Percentiles rank a stretch among this genome's conserved stretches.
Conservation (phyloP, 192 early-diverging fungal species). For the Coemansia pectinata region DNA sequence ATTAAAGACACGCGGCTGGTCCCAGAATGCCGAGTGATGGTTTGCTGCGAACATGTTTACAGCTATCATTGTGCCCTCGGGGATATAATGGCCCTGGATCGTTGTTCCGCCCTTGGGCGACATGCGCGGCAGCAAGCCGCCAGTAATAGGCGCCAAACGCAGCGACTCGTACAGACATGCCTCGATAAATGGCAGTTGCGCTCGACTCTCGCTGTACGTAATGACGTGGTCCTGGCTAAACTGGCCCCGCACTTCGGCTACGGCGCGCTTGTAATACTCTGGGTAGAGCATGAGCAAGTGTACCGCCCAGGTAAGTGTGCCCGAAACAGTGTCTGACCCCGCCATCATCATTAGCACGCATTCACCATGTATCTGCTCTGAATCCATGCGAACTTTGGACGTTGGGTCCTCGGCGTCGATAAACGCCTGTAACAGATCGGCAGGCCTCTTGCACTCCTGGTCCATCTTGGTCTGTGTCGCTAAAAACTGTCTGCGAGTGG, state of each 20-base stretch:
- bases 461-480: neutral
- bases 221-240: slow-evolving; percentile 35
- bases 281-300: slow-evolving; percentile 45
- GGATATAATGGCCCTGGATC: slow-evolving; percentile 35
- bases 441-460: slow-evolving; percentile 8
- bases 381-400: slow-evolving; percentile 45
- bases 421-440: slow-evolving; percentile 49
- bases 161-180: slow-evolving; percentile 51
- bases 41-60: slow-evolving; percentile 32
- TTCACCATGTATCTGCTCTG: slow-evolving; percentile 44
- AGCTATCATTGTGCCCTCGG: slow-evolving; percentile 20
- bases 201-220: slow-evolving; percentile 30
- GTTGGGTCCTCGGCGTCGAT: slow-evolving; percentile 52
- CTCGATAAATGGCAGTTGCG: slow-evolving; percentile 37
- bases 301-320: slow-evolving; percentile 40
- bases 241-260: slow-evolving; percentile 28
- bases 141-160: slow-evolving; percentile 31
- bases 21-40: slow-evolving; percentile 16
- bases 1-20: slow-evolving; percentile 19
- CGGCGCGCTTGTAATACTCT: slow-evolving; percentile 5
- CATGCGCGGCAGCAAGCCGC: slow-evolving; percentile 20
- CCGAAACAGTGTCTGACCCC: slow-evolving; percentile 45
- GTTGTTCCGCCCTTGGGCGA: slow-evolving; percentile 38
- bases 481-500: slow-evolving; percentile 15
- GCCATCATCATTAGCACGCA: slow-evolving; percentile 45